phyloP scores from a whole-genome alignment of 164 flowering plant genomes.

The Chimonanthus salicifolius region DNA sequence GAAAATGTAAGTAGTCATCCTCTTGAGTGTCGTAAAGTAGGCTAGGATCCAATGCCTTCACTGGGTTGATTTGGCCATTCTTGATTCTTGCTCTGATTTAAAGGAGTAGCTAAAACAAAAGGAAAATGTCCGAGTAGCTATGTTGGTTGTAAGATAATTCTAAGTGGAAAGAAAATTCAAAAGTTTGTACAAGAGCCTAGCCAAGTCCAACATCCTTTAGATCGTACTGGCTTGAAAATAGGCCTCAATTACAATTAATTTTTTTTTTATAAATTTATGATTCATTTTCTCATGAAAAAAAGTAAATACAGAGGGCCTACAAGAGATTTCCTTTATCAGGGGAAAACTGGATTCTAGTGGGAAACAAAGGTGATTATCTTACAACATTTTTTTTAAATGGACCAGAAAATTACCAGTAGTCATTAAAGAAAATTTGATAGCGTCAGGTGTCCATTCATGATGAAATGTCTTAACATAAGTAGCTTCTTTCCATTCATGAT shows the following conservation, averaged over 20 bases:
- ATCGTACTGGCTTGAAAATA: no score
- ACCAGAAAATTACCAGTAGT: slow-evolving; percentile 49
- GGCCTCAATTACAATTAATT: not conserved
- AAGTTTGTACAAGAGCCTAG: not conserved
- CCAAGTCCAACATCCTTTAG: no score
- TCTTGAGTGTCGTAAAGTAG: slow-evolving; percentile 28
- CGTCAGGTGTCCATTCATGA: slow-evolving; percentile 70
- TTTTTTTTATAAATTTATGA: no score
- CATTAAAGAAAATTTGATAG: slow-evolving; percentile 79
- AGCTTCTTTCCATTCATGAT: slow-evolving; percentile 62
- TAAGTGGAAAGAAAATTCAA: not conserved
- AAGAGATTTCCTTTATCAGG: no score
- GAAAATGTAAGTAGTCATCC: slow-evolving; percentile 27
- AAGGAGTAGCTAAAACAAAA: slow-evolving; percentile 30
- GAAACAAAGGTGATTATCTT: not conserved
- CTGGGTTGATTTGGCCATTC: slow-evolving; percentile 40
- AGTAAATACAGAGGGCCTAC: no score
- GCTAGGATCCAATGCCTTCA: slow-evolving; percentile 35
- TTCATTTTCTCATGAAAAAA: no score
- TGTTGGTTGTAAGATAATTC: no score
- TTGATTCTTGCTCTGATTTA: slow-evolving; percentile 16
- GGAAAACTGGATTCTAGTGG: slow-evolving; percentile 15
- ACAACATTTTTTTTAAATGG: no score
- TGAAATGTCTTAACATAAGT: slow-evolving; percentile 71
- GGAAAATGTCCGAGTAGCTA: no score